Base-by-base conservation (phyloP, 1,139 yeast species). In the Diutina scorzettiae region DNA sequence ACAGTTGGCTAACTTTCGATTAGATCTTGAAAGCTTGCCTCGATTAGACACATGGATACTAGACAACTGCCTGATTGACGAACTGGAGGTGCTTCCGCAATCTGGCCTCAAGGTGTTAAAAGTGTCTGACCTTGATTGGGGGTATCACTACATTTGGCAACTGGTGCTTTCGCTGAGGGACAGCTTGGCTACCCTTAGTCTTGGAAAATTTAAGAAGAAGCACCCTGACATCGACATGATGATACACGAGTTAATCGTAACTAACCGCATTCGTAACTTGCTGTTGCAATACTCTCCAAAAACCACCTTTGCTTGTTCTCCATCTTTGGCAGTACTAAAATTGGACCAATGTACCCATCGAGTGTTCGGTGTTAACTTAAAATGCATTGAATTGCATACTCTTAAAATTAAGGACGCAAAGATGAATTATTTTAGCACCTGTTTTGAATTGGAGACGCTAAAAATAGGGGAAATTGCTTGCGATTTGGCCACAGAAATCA, bases 21-120 rank as follows among this genome's bases (percentile, higher is more conserved):
- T 32, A 16, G 37, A 32, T 19, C 37, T 32, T 12, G 37, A 32
- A 19, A 32, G 37, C n/a, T n/a, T 32, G 20, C 37, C 37, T 12
- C 16, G 25, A 20, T 19, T 32, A 20, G 12, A 20, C 17, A n/a
- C 19, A 5, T 32, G 19, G 14, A 12, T n/a, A 12, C n/a, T 32
- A 5, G 9, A 19, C n/a, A 32, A 32, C n/a, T 32, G 37, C 20
- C 21, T 21, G 9, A 32, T 32, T 3, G 37, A 32, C 4, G 37
- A 32, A 5, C 23, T 32, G 25, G 37, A 32, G 24, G 12, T 32
- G 7, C 21, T 32, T n/a, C 37, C 37, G 2, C 20, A 19, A 11
- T 12, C 21, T 18, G 25, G 12, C 17, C 24, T 32, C 17, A 32
- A 18, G 7, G 19, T 11, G 17, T n/a, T 32, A 8, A 25, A 18